phyloP scores from a whole-genome alignment of 2,329 filamentous ascomycete species.

The Apiospora hydei region DNA sequence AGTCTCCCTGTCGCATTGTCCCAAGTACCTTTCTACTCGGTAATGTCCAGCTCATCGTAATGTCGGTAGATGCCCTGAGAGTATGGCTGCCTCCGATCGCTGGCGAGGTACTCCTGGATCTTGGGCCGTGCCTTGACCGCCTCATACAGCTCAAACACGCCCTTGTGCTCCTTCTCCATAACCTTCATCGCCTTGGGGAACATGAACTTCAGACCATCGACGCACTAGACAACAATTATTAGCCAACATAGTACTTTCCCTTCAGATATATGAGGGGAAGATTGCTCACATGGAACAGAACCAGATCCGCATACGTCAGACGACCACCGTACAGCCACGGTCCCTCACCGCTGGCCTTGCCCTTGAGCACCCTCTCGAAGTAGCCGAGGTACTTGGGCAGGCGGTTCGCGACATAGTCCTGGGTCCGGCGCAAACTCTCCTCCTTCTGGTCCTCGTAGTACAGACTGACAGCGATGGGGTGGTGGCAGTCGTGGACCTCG shows the following conservation, averaged over 20 bases:
- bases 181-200: constrained; percentile 72
- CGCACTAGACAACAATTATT: constrained; percentile 38
- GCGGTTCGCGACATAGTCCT: constrained; percentile 65
- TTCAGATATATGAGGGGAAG: background rate
- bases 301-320: constrained; percentile 76
- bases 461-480: constrained; percentile 65
- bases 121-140: constrained; percentile 68
- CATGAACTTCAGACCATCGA: constrained; percentile 68
- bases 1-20: no score
- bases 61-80: constrained; percentile 72
- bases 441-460: constrained; percentile 81
- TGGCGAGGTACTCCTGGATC: constrained; percentile 73
- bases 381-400: constrained; percentile 77
- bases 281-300: constrained; percentile 70
- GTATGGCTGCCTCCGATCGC: constrained; percentile 68
- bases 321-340: constrained; percentile 71
- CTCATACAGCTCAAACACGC: constrained; percentile 70
- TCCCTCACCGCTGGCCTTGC: constrained; percentile 62
- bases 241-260: background rate
- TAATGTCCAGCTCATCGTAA: constrained; percentile 74
- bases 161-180: constrained; percentile 60
- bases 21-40: background rate
- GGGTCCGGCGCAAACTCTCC: constrained; percentile 65
- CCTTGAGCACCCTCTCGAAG: constrained; percentile 70
- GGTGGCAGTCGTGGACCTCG: constrained; percentile 79